Percentiles rank a stretch among this genome's conserved stretches.
Evolutionary conservation across 768 basidiomycete genomes (phyloP).

Genomic region (Trametes meyenii): DNA sequence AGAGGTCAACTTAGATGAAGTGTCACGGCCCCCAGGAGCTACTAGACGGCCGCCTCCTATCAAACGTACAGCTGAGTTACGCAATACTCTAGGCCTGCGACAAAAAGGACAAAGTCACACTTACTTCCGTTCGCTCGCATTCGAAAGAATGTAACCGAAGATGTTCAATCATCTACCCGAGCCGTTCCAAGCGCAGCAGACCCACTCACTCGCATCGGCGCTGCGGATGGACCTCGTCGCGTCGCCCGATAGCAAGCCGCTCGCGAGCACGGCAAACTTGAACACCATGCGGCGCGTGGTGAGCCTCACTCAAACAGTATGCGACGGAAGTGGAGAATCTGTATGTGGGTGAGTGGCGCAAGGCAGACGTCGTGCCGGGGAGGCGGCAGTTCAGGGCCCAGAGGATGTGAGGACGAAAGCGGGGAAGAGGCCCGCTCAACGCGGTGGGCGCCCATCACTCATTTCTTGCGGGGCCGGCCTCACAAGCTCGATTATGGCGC

Average conservation of each 20-base stretch:
- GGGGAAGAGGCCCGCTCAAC: too few species aligned
- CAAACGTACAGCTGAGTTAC: too few species aligned
- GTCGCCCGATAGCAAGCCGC: conserved; percentile 42
- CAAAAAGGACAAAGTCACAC: conserved; percentile 30
- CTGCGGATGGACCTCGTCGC: conserved; percentile 56
- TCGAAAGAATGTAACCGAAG: conserved; percentile 24
- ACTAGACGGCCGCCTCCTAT: conserved; percentile 3
- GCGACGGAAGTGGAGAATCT: conserved; percentile 48
- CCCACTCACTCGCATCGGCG: conserved; percentile 34
- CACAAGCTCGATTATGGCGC: too few species aligned
- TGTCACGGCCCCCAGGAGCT: conserved; percentile 1
- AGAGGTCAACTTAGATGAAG: conserved; percentile 2
- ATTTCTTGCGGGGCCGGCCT: too few species aligned
- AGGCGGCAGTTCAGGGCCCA: neutral
- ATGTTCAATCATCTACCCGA: too few species aligned
- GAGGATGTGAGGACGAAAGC: neutral
- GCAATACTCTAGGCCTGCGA: conserved; percentile 29
- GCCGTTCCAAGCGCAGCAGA: neutral
- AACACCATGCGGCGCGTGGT: conserved; percentile 48
- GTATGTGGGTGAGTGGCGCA: conserved; percentile 35
- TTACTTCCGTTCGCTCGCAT: conserved; percentile 32
- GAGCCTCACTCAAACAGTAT: conserved; percentile 43
- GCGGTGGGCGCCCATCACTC: too few species aligned
- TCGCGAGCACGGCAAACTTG: conserved; percentile 49
- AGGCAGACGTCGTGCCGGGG: neutral